Percentiles rank a stretch among this genome's conserved stretches.
These are phyloP conservation scores for Stenocarpella maydis DNA, from an alignment of 2,329 filamentous ascomycete species.

Conservation along the genomic window DNA sequence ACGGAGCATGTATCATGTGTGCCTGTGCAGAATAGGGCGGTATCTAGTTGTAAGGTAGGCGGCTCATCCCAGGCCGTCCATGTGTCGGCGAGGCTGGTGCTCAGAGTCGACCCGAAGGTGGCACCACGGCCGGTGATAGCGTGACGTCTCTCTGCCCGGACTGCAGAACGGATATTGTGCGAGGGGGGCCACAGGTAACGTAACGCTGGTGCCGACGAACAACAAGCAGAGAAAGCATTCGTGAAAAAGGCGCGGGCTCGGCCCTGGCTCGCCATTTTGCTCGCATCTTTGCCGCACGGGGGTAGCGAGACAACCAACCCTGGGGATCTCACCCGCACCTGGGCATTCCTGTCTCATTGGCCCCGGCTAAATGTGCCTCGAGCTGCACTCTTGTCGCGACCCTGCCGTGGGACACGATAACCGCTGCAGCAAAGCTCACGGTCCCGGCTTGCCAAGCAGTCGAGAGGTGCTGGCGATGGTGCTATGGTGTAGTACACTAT, in stretches of 20 bases:
- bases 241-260: neutral
- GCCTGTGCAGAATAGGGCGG: no score
- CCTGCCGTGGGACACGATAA: neutral
- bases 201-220: neutral
- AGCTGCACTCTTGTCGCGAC: constrained; percentile 10
- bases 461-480: no score
- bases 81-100: neutral
- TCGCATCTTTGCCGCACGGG: constrained; percentile 30
- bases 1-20: no score
- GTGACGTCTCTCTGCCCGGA: neutral
- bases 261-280: constrained; percentile 21
- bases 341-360: constrained; percentile 28
- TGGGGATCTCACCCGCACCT: constrained; percentile 16
- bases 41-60: neutral
- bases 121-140: neutral
- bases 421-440: neutral
- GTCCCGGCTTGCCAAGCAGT: neutral
- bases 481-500: no score
- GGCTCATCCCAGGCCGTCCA: neutral
- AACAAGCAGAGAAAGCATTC: constrained; percentile 13
- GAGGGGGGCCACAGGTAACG: constrained; percentile 1
- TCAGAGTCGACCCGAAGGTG: no score
- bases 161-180: neutral
- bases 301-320: constrained; percentile 29
- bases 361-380: constrained; percentile 23